Conservation (phyloP, 495 filamentous ascomycete genomes). For the Durotheca rogersii region DNA sequence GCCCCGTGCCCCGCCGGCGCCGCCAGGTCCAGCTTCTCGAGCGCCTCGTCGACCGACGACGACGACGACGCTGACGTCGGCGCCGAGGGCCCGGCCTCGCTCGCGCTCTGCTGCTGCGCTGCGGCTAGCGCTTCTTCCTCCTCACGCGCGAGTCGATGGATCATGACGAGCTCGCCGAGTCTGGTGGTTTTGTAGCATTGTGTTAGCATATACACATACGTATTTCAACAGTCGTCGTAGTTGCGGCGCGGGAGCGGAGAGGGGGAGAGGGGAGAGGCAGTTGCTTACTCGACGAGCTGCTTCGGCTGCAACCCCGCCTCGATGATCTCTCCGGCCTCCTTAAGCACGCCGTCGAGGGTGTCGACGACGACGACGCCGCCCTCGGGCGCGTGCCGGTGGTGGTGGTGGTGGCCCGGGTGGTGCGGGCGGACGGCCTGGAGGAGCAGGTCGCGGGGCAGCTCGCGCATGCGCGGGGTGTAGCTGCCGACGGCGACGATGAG, state of each 20-base stretch:
- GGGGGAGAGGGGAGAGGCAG: too few relatives aligned
- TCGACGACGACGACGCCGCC: conserved; percentile 84
- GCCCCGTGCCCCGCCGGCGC: too few relatives aligned
- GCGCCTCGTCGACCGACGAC: conserved; percentile 25
- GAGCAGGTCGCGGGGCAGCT: conserved; percentile 76
- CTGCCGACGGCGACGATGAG: conserved; percentile 79
- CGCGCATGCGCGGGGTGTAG: conserved; percentile 82
- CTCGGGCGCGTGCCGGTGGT: conserved; percentile 68
- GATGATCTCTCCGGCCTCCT: conserved; percentile 87
- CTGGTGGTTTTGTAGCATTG: too few relatives aligned
- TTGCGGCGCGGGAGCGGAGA: too few relatives aligned
- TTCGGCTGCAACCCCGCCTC: conserved; percentile 68
- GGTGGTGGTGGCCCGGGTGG: conserved; percentile 53
- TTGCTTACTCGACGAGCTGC: conserved; percentile 72
- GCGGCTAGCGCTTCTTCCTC: conserved; percentile 33
- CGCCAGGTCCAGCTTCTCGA: conserved; percentile 34
- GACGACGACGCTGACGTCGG: too few relatives aligned
- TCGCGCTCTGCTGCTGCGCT: conserved; percentile 26
- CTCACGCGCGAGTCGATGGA: conserved; percentile 31
- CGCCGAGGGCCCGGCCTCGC: too few relatives aligned
- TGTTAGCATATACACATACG: conserved; percentile 33
- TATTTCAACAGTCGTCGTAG: too few relatives aligned
- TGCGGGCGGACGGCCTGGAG: conserved; percentile 61
- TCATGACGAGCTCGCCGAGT: conserved; percentile 76
- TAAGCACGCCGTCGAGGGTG: conserved; percentile 71